Conservation (phyloP, 2,329 filamentous ascomycete species). For the Claviceps africana region DNA sequence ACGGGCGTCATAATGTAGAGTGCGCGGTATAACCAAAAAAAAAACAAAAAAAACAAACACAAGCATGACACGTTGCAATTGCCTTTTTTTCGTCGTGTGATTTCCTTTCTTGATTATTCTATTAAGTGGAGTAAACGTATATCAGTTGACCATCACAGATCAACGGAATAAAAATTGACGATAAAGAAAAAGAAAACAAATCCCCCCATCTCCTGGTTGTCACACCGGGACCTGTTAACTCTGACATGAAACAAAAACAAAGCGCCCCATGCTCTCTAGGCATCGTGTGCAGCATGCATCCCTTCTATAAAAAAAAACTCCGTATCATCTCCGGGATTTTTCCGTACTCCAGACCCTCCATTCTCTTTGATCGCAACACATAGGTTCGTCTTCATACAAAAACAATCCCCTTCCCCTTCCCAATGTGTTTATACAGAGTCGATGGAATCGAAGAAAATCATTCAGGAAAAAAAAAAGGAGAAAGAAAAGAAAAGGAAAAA, state of each 20-base stretch:
- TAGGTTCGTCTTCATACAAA: background rate
- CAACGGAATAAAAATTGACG: background rate
- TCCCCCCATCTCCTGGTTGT: background rate
- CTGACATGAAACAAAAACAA: background rate
- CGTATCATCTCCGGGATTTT: background rate
- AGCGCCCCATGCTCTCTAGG: background rate
- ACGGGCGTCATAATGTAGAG: too few relatives aligned
- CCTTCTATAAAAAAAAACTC: background rate
- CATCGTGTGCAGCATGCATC: background rate
- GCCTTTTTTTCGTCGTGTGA: too few relatives aligned
- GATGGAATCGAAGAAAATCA: background rate
- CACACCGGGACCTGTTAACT: background rate
- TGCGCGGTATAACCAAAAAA: background rate
- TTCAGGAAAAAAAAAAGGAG: background rate
- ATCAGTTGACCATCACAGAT: background rate
- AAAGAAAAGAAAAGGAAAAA: too few relatives aligned
- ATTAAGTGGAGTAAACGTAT: background rate
- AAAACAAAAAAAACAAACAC: background rate
- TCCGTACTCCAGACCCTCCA: background rate
- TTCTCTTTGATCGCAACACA: background rate
- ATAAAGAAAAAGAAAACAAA: background rate
- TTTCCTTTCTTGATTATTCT: background rate
- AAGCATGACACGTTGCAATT: too few relatives aligned
- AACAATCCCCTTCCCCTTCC: background rate
- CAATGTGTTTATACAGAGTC: background rate